These are phyloP conservation scores for Teunomyces pallodes DNA, from an alignment of 805 yeast species.

Conservation along the genomic window DNA sequence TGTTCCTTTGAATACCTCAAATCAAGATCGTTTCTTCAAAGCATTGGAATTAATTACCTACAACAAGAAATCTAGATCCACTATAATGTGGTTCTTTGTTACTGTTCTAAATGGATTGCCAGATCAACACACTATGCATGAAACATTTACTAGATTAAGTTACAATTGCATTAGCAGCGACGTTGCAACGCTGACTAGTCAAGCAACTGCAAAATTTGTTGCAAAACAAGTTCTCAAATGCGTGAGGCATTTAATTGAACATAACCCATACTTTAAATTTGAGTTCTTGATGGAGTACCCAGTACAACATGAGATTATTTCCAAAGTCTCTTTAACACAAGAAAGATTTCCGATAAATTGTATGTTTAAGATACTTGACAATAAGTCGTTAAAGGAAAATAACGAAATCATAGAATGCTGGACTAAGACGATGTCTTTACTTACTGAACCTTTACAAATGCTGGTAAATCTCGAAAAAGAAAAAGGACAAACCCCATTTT, in stretches of 20 bases:
- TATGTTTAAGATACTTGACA: constrained; percentile 60
- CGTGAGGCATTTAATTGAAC: constrained; percentile 64
- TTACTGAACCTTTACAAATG: constrained; percentile 68
- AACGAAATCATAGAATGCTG: constrained; percentile 71
- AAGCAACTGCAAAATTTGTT: constrained; percentile 63
- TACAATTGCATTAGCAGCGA: constrained; percentile 2
- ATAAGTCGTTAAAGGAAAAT: constrained; percentile 65
- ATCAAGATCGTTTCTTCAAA: constrained; percentile 61
- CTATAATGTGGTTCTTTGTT: constrained; percentile 66
- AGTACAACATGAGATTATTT: constrained; percentile 13
- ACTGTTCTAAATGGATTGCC: constrained; percentile 70
- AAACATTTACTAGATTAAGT: constrained; percentile 53
- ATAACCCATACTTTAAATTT: constrained; percentile 63
- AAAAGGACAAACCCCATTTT: constrained; percentile 19
- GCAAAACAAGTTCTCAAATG: constrained; percentile 78
- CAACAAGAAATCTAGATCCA: constrained; percentile 75
- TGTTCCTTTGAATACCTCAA: constrained; percentile 63
- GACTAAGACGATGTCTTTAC: constrained; percentile 72
- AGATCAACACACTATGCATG: constrained; percentile 61
- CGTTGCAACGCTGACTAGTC: constrained; percentile 45
- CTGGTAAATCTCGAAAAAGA: constrained; percentile 38
- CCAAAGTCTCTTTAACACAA: constrained; percentile 18
- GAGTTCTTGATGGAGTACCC: constrained; percentile 74
- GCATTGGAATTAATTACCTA: constrained; percentile 65
- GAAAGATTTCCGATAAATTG: constrained; percentile 71